These are phyloP conservation scores for Podaxis pistillaris DNA, from an alignment of 768 basidiomycete species.

Conservation along the genomic window DNA sequence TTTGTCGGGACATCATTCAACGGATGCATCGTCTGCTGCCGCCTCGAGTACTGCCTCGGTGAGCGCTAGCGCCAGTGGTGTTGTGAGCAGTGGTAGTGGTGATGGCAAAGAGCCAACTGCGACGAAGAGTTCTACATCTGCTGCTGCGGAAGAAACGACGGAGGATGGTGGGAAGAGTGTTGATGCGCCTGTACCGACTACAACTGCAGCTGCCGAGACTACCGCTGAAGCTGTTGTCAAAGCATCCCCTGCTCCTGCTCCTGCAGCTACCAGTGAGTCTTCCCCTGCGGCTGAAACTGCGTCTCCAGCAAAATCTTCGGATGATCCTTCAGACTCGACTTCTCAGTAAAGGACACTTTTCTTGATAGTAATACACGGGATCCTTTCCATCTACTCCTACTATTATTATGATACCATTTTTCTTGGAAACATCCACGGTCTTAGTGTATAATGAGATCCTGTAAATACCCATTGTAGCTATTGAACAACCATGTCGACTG, in stretches of 20 bases:
- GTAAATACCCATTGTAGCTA: conserved; percentile 3
- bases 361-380: background rate
- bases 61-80: background rate
- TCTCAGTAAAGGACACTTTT: background rate
- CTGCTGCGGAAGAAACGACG: background rate
- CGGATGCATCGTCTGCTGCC: background rate
- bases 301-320: background rate
- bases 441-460: conserved; percentile 1
- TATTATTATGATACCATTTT: background rate
- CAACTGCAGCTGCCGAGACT: background rate
- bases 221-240: background rate
- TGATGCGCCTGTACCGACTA: background rate
- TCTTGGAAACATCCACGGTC: background rate
- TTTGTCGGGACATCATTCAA: background rate
- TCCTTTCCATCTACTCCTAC: no score
- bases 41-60: background rate
- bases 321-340: conserved; percentile 1
- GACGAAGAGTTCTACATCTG: conserved; percentile 16
- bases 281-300: background rate
- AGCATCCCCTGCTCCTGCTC: conserved; percentile 2
- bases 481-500: background rate
- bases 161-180: background rate
- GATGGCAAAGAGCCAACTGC: conserved; percentile 6
- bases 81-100: background rate
- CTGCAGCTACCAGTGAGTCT: background rate